phyloP scores from a whole-genome alignment of 164 flowering plant species.

The Amborella trichopoda region DNA sequence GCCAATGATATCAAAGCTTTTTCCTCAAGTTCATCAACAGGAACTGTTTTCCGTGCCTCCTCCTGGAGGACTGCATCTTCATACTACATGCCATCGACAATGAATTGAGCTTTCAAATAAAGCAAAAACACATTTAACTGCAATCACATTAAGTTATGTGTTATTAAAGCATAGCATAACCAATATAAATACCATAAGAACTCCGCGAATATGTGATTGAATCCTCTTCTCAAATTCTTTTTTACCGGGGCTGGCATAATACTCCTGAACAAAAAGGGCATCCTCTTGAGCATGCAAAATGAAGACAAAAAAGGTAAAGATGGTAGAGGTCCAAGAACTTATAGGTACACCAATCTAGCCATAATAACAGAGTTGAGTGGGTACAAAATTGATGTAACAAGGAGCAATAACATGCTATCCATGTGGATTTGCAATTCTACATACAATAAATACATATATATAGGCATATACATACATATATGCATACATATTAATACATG shows the following conservation, averaged over 20 bases:
- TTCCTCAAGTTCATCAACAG: conserved; percentile 84
- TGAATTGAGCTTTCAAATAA: not conserved
- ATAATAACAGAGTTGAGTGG: too few relatives aligned
- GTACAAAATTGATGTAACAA: too few relatives aligned
- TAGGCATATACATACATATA: not conserved
- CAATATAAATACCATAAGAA: conserved; percentile 43
- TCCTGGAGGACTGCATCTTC: conserved; percentile 68
- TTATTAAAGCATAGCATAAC: not conserved
- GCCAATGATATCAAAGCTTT: conserved; percentile 76
- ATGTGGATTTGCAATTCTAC: not conserved
- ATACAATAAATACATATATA: not conserved
- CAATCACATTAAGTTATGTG: not conserved
- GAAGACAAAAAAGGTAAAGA: not conserved
- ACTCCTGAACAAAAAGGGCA: conserved; percentile 59
- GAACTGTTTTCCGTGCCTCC: conserved; percentile 71
- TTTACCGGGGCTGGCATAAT: conserved; percentile 25
- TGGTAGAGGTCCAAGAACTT: too few relatives aligned
- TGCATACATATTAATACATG: too few relatives aligned
- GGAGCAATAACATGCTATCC: not conserved
- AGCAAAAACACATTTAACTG: not conserved
- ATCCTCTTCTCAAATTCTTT: conserved; percentile 38
- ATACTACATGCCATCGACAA: conserved; percentile 32
- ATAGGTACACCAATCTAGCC: too few relatives aligned
- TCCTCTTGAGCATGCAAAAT: conserved; percentile 74
- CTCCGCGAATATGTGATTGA: conserved; percentile 47